A percentile compares a stretch with the other conserved stretches of the same genome.
These are phyloP conservation scores for Penicillium fuscoglaucum DNA, from an alignment of 2,329 filamentous ascomycete genomes.

Conservation along the genomic window DNA sequence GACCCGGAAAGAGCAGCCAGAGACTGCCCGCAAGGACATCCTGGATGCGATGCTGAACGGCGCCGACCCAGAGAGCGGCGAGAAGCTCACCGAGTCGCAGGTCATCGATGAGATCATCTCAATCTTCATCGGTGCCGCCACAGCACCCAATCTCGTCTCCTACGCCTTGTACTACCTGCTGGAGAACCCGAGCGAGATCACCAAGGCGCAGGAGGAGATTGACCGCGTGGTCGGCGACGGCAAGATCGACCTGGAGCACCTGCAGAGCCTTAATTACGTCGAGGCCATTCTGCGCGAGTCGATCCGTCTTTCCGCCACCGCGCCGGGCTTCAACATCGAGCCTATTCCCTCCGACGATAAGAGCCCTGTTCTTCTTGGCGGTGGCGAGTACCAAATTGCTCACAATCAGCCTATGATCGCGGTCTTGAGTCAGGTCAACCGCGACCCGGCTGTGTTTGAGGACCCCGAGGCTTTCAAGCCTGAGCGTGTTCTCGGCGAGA, in stretches of 20 bases:
- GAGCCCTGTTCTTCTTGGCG: conserved; percentile 51
- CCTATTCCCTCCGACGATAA: conserved; percentile 50
- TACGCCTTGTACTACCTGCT: conserved; percentile 65
- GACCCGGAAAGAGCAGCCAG: conserved; percentile 54
- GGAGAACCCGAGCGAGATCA: conserved; percentile 59
- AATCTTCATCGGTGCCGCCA: conserved; percentile 66
- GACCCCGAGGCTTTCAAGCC: conserved; percentile 67
- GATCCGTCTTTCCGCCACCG: conserved; percentile 62
- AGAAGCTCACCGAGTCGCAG: conserved; percentile 57
- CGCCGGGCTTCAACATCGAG: conserved; percentile 57
- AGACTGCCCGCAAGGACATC: conserved; percentile 54
- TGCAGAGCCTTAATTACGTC: conserved; percentile 66
- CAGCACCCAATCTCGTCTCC: conserved; percentile 66
- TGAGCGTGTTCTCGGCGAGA: conserved; percentile 69
- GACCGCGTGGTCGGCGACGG: conserved; percentile 43
- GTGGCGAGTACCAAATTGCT: conserved; percentile 60
- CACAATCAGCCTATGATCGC: conserved; percentile 53
- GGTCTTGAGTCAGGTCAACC: conserved; percentile 57
- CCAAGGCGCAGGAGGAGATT: conserved; percentile 65
- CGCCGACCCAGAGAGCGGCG: conserved; percentile 61
- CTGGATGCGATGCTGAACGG: conserved; percentile 59
- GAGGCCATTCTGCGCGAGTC: conserved; percentile 67
- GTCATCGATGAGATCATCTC: conserved; percentile 66
- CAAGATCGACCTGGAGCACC: conserved; percentile 52
- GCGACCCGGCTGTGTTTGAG: conserved; percentile 62